Evolutionary conservation across 2,329 filamentous ascomycete species (phyloP), one percentile per base, ranked within the genome.

Genomic region (Penicillium sp.): DNA sequence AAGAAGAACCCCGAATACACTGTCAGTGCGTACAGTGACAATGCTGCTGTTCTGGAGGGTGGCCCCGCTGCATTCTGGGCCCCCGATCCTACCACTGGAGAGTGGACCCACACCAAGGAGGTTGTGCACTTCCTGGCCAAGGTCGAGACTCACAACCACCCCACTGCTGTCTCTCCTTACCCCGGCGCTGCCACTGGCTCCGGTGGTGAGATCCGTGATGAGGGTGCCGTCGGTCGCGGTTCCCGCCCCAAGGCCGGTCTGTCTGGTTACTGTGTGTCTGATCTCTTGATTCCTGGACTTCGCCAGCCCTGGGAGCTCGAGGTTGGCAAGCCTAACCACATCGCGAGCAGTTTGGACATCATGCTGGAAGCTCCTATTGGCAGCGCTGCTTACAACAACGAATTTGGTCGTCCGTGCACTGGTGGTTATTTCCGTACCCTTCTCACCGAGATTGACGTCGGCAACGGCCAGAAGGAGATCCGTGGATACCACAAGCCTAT

Each of bases 361-460:
- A 98, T 99, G 94, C 84, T 98, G 12, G 94, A 99, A 76, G 95
- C 93, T 0, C 95, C 95, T 0, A 95, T 99, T 70, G 95, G 95
- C 38, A 95, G 91, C 71, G 95, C 95, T 55, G 88, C 92, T 22
- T 98, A 96, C 83, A 98, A 98, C 83, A 99, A 99, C 74, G 95
- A 97, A 74, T 99, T 98, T 72, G 95, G 95, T 28, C 87, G 95
- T 40, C 94, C 95, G 38, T 93, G 90, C 73, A 89, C 96, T 13
- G 86, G 90, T 2, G 95, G 95, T 24, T 94, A 93, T 74, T 99
- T 99, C 83, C 86, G 94, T 63, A 99, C 95, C 0, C 85, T 99
- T 40, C 87, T 96, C 33, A 91, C 89, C 47, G 84, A 88, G 60
- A 84, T 91, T 33, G 82, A 85, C 28, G 78, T 85, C n/a, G 84